Evolutionary conservation across 2,329 filamentous ascomycete species (phyloP).

Genomic region (Colletotrichum cordylinicola): DNA sequence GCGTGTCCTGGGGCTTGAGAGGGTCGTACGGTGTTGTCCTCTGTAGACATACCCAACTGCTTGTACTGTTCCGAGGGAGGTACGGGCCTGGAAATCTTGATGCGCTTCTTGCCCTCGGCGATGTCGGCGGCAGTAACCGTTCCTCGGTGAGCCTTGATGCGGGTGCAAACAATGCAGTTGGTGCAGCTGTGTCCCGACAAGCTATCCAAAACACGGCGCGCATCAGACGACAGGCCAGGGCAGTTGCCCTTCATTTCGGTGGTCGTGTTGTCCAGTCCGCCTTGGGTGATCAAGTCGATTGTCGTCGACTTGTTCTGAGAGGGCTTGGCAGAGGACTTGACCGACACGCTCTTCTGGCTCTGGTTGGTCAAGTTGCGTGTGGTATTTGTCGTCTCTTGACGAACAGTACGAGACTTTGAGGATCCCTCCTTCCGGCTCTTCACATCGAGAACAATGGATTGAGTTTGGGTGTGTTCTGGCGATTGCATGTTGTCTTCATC

Average conservation of each 20-base stretch:
- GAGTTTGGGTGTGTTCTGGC: conserved; percentile 27
- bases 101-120: conserved; percentile 57
- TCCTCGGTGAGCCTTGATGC: conserved; percentile 53
- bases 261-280: conserved; percentile 16
- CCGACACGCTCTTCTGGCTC: conserved; percentile 14
- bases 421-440: conserved; percentile 19
- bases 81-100: conserved; percentile 68
- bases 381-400: conserved; percentile 17
- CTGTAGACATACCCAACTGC: conserved; percentile 44
- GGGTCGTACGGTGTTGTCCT: conserved; percentile 66
- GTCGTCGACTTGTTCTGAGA: conserved; percentile 18
- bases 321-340: conserved; percentile 14
- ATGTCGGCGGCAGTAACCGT: conserved; percentile 41
- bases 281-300: conserved; percentile 20
- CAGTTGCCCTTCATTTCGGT: conserved; percentile 30
- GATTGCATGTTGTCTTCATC: conserved; percentile 26
- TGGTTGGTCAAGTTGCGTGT: conserved; percentile 25
- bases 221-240: conserved; percentile 56
- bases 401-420: conserved; percentile 8
- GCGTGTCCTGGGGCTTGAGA: conserved; percentile 74
- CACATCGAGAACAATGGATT: conserved; percentile 26
- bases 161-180: conserved; percentile 64
- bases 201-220: conserved; percentile 57
- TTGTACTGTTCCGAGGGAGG: conserved; percentile 61
- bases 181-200: conserved; percentile 60